A percentile compares a stretch with the other conserved stretches of the same genome.
Conservation (phyloP, 257 asterid species). For the Salvia splendens region DNA sequence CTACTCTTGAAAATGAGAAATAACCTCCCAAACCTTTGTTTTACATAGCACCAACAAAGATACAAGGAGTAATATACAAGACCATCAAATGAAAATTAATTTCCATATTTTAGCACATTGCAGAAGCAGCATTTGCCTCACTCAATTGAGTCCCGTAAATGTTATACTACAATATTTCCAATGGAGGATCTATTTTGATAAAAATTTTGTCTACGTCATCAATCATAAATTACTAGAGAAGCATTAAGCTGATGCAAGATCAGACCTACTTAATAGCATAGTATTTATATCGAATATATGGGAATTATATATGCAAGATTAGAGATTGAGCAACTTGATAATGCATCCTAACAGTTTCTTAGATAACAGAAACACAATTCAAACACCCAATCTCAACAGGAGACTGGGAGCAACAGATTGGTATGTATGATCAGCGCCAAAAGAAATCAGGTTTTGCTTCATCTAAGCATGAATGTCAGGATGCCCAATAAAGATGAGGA, state of each 20-base stretch:
- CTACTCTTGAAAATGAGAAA: background rate
- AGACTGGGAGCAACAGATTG: conserved; percentile 15
- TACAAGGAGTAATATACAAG: background rate
- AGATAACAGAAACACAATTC: background rate
- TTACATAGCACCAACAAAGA: conserved; percentile 1
- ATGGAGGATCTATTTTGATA: background rate
- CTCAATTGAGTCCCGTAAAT: background rate
- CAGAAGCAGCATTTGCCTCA: conserved; percentile 10
- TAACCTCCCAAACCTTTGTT: background rate
- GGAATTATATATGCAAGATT: background rate
- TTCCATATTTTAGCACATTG: conserved; percentile 1
- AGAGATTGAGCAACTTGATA: background rate
- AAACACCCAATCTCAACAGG: conserved; percentile 1
- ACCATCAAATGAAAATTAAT: conserved; percentile 3
- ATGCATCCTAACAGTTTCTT: background rate
- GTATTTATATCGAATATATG: background rate
- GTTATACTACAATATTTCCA: background rate
- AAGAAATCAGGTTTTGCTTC: conserved; percentile 20
- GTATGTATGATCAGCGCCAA: background rate
- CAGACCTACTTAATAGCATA: background rate
- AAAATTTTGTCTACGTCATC: background rate
- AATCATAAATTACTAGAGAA: conserved; percentile 3
- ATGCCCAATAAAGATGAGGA: background rate
- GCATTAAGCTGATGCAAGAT: conserved; percentile 1
- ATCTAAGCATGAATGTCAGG: conserved; percentile 17